These are phyloP conservation scores for Soucietia sequanensis DNA, from an alignment of 805 yeast species.

Conservation along the genomic window DNA sequence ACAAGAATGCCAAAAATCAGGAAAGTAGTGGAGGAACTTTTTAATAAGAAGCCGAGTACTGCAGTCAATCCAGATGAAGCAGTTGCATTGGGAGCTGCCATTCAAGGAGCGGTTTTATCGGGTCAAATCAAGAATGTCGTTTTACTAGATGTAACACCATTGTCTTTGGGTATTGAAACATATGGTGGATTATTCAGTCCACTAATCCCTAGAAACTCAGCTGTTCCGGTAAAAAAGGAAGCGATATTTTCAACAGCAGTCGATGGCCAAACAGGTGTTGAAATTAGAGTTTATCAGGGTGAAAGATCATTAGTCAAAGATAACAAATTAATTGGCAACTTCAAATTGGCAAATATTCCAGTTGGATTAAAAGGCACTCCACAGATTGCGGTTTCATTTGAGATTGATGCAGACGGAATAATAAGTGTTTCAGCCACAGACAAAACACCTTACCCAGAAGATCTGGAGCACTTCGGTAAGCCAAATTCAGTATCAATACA, in stretches of 20 bases:
- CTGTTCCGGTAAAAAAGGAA: slow-evolving; percentile 73
- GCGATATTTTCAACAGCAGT: slow-evolving; percentile 79
- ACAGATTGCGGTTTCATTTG: slow-evolving; percentile 73
- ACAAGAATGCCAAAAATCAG: slow-evolving; percentile 84
- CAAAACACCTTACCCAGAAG: slow-evolving; percentile 42
- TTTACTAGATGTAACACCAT: slow-evolving; percentile 84
- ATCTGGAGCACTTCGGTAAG: slow-evolving; percentile 38
- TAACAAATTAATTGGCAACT: slow-evolving; percentile 74
- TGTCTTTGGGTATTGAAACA: slow-evolving; percentile 83
- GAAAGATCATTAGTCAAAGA: slow-evolving; percentile 77
- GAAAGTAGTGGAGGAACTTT: slow-evolving; percentile 55
- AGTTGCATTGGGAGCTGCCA: slow-evolving; percentile 95
- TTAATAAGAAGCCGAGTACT: slow-evolving; percentile 65
- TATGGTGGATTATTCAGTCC: slow-evolving; percentile 84
- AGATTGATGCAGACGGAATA: slow-evolving; percentile 79
- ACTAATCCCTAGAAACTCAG: slow-evolving; percentile 71
- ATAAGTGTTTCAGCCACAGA: slow-evolving; percentile 59
- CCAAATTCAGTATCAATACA: slow-evolving; percentile 58
- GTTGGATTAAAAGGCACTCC: slow-evolving; percentile 78
- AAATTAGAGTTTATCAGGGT: slow-evolving; percentile 77
- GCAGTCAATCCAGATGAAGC: slow-evolving; percentile 90
- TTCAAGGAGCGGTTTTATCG: slow-evolving; percentile 93
- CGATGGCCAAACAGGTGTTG: slow-evolving; percentile 83
- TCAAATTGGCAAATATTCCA: slow-evolving; percentile 70
- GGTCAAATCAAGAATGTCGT: slow-evolving; percentile 94